Percentiles rank a stretch among this genome's conserved stretches.
Evolutionary conservation across 139 green algal genomes (phyloP).

Genomic region (Coccomyxa sp.): DNA sequence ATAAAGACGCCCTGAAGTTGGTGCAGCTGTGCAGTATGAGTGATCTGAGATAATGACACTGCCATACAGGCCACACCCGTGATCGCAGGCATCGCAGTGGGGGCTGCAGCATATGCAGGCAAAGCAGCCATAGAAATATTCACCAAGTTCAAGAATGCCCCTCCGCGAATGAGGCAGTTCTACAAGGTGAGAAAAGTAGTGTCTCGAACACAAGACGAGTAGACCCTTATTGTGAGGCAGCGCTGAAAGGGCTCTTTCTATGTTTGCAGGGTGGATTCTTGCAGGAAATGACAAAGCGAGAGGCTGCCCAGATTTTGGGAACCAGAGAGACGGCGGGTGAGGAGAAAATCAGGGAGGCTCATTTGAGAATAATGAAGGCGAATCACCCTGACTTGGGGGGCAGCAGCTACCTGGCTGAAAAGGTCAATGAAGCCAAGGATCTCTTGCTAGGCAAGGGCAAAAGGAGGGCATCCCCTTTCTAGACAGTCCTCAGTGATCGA

Average conservation of each 20-base stretch:
- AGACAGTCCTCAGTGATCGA: too few species aligned
- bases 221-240: not conserved
- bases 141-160: constrained; percentile 51
- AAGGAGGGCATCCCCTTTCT: not conserved
- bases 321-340: constrained; percentile 76
- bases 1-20: not conserved
- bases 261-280: constrained; percentile 81
- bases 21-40: not conserved
- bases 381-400: constrained; percentile 96
- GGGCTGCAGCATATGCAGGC: constrained; percentile 73
- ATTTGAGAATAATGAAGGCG: constrained; percentile 94
- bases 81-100: constrained; percentile 77
- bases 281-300: constrained; percentile 87
- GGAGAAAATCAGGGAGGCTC: constrained; percentile 90
- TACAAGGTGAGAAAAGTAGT: constrained; percentile 67
- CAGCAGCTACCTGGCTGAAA: constrained; percentile 86
- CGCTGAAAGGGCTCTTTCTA: not conserved
- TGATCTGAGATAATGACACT: not conserved
- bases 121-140: constrained; percentile 66
- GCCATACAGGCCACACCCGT: constrained; percentile 73
- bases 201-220: too few species aligned
- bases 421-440: constrained; percentile 99
- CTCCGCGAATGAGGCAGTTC: constrained; percentile 51
- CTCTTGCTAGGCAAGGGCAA: constrained; percentile 82
- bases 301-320: constrained; percentile 90